Percentiles rank a stretch among this genome's conserved stretches.
phyloP scores from a whole-genome alignment of 2,329 filamentous ascomycete genomes.

The Colletotrichum trifolii region DNA sequence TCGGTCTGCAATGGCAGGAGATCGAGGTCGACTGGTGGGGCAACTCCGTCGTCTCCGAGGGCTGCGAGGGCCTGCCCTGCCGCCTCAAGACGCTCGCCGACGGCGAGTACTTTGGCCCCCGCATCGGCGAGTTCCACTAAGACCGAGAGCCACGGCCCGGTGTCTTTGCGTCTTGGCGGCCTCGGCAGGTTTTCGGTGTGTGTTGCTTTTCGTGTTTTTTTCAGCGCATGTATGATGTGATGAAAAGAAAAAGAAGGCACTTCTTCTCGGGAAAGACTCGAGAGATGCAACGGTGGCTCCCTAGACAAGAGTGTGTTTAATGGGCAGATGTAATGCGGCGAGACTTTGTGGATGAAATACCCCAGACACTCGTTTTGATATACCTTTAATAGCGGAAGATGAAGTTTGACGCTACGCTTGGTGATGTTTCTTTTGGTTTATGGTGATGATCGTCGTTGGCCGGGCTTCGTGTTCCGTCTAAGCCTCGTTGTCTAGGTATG shows the following conservation, averaged over 20 bases:
- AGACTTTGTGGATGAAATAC: slow-evolving; percentile 19
- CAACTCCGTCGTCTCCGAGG: slow-evolving; percentile 44
- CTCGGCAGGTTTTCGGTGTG: slow-evolving; percentile 3
- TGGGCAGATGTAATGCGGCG: slow-evolving; percentile 7
- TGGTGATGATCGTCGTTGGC: too few species aligned
- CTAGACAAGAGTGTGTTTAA: background rate
- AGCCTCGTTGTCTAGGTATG: too few species aligned
- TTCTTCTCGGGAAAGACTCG: background rate
- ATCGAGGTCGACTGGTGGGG: slow-evolving; percentile 58
- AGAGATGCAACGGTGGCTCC: background rate
- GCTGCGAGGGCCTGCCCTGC: slow-evolving; percentile 44
- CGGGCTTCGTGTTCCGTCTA: too few species aligned
- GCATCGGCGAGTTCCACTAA: slow-evolving; percentile 36
- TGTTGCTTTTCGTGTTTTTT: background rate
- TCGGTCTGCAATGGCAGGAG: slow-evolving; percentile 54
- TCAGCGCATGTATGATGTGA: slow-evolving; percentile 21
- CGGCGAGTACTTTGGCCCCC: slow-evolving; percentile 48
- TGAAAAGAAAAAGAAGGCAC: background rate
- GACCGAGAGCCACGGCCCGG: background rate
- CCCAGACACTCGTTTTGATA: slow-evolving; percentile 5
- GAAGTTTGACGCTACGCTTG: too few species aligned
- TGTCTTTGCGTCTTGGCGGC: background rate
- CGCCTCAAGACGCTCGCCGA: slow-evolving; percentile 39
- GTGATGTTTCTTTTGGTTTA: too few species aligned
- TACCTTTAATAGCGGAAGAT: too few species aligned